Base-by-base conservation (phyloP, 2,329 filamentous ascomycete genomes). In the Peltaster fructicola region DNA sequence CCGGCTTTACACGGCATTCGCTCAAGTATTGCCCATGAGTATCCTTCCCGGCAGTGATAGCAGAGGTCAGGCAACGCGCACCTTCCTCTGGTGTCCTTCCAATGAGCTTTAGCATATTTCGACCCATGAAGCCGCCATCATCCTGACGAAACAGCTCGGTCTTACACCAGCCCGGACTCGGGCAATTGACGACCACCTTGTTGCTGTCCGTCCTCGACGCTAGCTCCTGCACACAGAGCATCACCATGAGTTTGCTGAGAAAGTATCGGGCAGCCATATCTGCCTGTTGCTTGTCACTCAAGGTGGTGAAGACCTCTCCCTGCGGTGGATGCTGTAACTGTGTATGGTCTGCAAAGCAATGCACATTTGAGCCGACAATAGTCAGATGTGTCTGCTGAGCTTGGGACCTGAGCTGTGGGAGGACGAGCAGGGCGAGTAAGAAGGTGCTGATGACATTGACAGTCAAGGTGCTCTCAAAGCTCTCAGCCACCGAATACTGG, bases 381-480 rank as follows among this genome's bases (percentile, higher is more conserved):
- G 35, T 29, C 15, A 50, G 31, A 17, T 38, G 29, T 28, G 12
- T 29, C 5, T 27, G 10, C n/a, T 15, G 30, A 4, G 41, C 52
- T n/a, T 51, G 58, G 7, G 48, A 43, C 22, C 53, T 51, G 3
- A 69, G 45, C 33, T 54, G 59, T 0, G 63, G 64, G 13, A 68
- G 30, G 2, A 67, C 20, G 1, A 63, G 44, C 0, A 57, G 30
- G 0, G 48, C 54, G 1, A 69, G 45, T 2, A 68, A 37, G 14
- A 66, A 51, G 0, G 59, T 62, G 6, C 47, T 50, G 25, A 68
- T 45, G 5, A 65, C 57, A 24, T 69, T 70, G 25, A 62, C 53
- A 0, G 56, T 60, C 14, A 68, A 44, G 0, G 41, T 54, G 4
- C 33, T 36, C 41, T 69, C 64, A 15, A 59, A 42, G 0, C 45